These are phyloP conservation scores for Chlorella sorokiniana DNA, from an alignment of 139 green algal species.

Conservation along the genomic window DNA sequence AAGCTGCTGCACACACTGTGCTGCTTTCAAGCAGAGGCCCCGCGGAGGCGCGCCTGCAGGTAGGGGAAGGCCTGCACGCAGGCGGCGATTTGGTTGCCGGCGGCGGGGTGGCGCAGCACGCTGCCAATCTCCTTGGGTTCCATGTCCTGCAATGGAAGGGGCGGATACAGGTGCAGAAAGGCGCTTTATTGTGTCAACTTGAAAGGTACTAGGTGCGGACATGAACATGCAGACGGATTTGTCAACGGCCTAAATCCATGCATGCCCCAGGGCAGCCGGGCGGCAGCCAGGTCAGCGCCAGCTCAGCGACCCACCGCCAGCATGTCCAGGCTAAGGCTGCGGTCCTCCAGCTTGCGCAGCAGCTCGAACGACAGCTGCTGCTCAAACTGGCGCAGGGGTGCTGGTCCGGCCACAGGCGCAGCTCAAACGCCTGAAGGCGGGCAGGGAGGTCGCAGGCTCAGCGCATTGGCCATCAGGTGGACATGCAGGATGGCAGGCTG, in stretches of 20 bases:
- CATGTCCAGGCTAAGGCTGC: conserved; percentile 67
- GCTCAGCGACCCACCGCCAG: conserved; percentile 56
- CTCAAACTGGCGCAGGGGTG: conserved; percentile 92
- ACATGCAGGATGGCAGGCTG: too few species aligned
- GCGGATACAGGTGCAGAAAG: not conserved
- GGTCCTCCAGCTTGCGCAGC: conserved; percentile 90
- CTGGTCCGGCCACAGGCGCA: conserved; percentile 85
- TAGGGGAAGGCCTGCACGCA: conserved; percentile 79
- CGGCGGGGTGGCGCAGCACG: conserved; percentile 80
- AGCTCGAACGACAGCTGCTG: conserved; percentile 70
- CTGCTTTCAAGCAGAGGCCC: too few species aligned
- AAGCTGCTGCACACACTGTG: not conserved
- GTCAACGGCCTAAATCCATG: too few species aligned
- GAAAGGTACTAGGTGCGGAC: not conserved
- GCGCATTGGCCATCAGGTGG: not conserved
- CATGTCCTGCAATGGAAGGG: conserved; percentile 71
- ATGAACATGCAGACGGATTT: not conserved
- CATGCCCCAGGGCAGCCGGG: too few species aligned
- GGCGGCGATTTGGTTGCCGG: conserved; percentile 54
- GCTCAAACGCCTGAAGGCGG: conserved; percentile 72
- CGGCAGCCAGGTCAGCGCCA: too few species aligned
- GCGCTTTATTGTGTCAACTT: not conserved
- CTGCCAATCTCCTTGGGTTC: conserved; percentile 80
- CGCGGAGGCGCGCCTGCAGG: conserved; percentile 71
- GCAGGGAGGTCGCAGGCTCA: not conserved